phyloP scores from a whole-genome alignment of 169 alveolate species.

The Eimeria zaria region DNA sequence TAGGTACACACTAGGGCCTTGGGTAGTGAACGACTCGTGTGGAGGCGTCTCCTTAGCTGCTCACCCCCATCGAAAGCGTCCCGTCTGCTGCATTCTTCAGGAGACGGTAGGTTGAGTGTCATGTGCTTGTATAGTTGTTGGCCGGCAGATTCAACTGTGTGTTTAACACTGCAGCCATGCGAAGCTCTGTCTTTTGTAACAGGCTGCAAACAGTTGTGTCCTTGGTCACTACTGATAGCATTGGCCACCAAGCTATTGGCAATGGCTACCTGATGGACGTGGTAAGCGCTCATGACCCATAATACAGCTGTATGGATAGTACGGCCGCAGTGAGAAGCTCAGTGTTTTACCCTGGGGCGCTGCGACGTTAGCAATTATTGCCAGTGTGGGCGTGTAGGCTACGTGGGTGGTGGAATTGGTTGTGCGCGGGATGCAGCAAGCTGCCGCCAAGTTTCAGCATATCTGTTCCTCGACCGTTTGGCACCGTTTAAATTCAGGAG shows the following conservation, averaged over 20 bases:
- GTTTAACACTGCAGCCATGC: neutral
- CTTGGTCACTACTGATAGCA: neutral
- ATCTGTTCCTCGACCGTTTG: neutral
- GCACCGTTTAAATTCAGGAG: neutral
- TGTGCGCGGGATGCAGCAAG: neutral
- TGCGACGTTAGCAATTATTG: neutral
- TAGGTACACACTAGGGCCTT: too few species aligned
- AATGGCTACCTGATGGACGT: too few species aligned
- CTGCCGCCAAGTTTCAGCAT: neutral
- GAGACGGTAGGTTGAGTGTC: neutral
- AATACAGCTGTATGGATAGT: too few species aligned
- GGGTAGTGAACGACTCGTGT: too few species aligned
- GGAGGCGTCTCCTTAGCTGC: too few species aligned
- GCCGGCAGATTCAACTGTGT: neutral
- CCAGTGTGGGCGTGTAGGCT: neutral
- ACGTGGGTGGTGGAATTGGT: neutral
- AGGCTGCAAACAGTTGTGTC: neutral
- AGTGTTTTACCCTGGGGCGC: too few species aligned
- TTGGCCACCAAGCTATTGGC: too few species aligned
- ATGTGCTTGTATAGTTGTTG: neutral
- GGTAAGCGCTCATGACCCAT: too few species aligned
- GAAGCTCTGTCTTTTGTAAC: neutral
- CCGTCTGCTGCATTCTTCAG: too few species aligned
- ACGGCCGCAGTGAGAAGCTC: too few species aligned
- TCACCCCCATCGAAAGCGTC: too few species aligned